Evolutionary conservation across 805 yeast species (phyloP).

Genomic region (Yarrowia keelungensis): DNA sequence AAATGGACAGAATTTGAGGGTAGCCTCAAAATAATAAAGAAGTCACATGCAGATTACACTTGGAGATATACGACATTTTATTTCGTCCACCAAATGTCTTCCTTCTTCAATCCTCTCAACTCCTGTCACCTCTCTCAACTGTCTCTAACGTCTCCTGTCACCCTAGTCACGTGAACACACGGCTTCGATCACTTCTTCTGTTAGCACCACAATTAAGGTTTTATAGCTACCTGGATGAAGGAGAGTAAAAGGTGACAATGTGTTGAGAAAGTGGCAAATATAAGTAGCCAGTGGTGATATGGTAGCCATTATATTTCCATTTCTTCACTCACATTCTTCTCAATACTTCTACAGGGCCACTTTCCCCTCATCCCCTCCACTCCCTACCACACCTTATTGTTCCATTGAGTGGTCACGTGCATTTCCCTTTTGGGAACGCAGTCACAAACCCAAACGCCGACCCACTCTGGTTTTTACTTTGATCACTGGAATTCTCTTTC

Average conservation of each 20-base stretch:
- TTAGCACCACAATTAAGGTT: not conserved
- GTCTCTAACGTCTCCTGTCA: not conserved
- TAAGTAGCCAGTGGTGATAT: no score
- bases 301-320: no score
- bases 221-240: not conserved
- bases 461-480: conserved; percentile 39
- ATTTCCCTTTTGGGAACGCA: conserved; percentile 29
- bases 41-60: no score
- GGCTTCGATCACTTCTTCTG: not conserved
- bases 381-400: conserved; percentile 1
- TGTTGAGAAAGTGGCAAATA: not conserved
- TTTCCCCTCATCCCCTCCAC: not conserved
- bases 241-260: not conserved
- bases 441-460: conserved; percentile 37
- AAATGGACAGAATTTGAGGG: no score
- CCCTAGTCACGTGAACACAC: not conserved
- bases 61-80: no score
- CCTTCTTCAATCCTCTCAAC: no score
- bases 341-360: no score
- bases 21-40: no score
- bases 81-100: no score
- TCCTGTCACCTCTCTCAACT: no score
- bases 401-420: conserved; percentile 25
- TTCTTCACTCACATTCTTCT: no score
- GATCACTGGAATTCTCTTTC: conserved; percentile 39